Evolutionary conservation across 176 grass and related monocot species (phyloP).

Genomic region (Calamus simplicifolius): DNA sequence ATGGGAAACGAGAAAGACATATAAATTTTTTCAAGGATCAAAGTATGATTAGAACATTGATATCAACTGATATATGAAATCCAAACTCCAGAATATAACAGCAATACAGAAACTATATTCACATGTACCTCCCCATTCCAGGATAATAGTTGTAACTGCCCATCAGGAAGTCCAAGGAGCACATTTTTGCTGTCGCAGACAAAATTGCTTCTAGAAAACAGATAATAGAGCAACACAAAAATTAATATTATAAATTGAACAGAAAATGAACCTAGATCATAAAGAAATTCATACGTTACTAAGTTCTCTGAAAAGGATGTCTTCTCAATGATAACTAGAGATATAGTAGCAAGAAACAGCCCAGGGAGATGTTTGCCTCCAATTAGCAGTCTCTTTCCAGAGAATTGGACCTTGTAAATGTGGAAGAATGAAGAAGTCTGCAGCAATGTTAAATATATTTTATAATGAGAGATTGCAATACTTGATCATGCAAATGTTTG

Average conservation of each 20-base stretch:
- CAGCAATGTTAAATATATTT: conserved; percentile 6
- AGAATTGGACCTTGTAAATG: conserved; percentile 81
- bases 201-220: conserved; percentile 73
- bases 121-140: conserved; percentile 93
- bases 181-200: conserved; percentile 83
- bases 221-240: conserved; percentile 2
- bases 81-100: conserved; percentile 37
- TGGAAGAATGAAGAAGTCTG: conserved; percentile 79
- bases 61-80: conserved; percentile 3
- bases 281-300: conserved; percentile 51
- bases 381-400: conserved; percentile 70
- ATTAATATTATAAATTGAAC: not conserved
- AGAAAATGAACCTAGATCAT: not conserved
- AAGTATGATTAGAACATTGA: not conserved
- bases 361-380: conserved; percentile 70
- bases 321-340: conserved; percentile 63
- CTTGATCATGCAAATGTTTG: too few species aligned
- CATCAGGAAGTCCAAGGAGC: conserved; percentile 82
- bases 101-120: conserved; percentile 31
- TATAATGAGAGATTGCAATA: too few species aligned
- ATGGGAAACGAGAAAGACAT: conserved; percentile 5
- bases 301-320: conserved; percentile 59
- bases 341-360: conserved; percentile 54
- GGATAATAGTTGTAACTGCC: conserved; percentile 69
- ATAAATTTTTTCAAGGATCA: not conserved